Percentiles rank a stretch among this genome's conserved stretches.
Conservation (phyloP, 163 green algal genomes). For the Scenedesmus sp. region DNA sequence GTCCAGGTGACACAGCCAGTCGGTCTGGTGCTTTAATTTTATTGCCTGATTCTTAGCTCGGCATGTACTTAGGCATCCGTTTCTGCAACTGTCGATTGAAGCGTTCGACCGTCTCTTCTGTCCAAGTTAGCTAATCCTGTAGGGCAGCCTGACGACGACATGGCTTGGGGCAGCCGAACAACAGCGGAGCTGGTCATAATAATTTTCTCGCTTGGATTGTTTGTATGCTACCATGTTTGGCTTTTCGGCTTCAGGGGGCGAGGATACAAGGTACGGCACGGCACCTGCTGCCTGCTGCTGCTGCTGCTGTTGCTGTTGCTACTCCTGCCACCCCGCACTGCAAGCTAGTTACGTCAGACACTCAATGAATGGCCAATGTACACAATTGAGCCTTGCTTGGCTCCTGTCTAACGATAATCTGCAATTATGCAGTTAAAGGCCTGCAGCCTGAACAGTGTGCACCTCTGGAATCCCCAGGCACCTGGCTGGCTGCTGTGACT, state of each 20-base stretch:
- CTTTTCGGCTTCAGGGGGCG: slow-evolving; percentile 23
- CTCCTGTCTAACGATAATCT: background rate
- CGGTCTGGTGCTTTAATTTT: background rate
- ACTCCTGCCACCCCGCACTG: background rate
- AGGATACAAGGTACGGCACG: slow-evolving; percentile 25
- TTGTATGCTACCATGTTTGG: slow-evolving; percentile 42
- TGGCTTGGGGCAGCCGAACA: background rate
- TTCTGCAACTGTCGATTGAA: background rate
- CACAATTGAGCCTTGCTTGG: too few species aligned
- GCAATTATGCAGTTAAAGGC: background rate
- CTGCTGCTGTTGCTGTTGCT: background rate
- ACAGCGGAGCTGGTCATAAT: slow-evolving; percentile 12
- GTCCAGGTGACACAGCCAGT: background rate
- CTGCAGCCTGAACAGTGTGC: background rate
- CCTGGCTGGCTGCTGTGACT: background rate
- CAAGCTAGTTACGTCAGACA: background rate
- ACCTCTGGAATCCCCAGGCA: background rate
- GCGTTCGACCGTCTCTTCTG: background rate
- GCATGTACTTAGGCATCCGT: background rate
- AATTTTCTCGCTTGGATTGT: slow-evolving; percentile 18
- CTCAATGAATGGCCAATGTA: too few species aligned
- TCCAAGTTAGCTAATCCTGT: background rate
- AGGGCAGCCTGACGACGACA: background rate
- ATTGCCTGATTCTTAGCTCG: background rate
- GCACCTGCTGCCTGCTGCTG: background rate